Conservation (phyloP, 371 early-diverging fungal genomes). For the Rhizoclosmatium hyalinum region DNA sequence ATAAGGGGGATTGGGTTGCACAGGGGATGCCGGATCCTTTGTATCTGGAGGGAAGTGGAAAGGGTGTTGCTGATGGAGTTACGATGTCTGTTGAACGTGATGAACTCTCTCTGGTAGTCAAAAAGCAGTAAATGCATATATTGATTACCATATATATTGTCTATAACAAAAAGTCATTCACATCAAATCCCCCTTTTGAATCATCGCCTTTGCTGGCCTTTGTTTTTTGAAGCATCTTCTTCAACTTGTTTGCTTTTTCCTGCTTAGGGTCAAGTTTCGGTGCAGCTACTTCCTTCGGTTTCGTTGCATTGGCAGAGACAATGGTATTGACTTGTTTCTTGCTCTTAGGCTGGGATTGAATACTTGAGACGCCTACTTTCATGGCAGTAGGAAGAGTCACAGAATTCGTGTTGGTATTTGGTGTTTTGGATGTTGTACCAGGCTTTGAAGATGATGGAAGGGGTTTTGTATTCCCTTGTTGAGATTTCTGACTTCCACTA, state of each 20-base stretch:
- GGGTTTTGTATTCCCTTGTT: background rate
- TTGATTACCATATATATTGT: no score
- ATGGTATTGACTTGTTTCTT: no score
- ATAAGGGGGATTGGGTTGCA: conserved; percentile 25
- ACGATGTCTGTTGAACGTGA: background rate
- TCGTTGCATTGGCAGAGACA: no score
- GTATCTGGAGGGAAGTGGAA: background rate
- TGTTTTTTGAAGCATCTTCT: background rate
- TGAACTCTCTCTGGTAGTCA: background rate
- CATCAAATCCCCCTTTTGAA: background rate
- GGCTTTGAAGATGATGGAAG: background rate
- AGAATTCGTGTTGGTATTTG: background rate
- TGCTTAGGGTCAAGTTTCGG: background rate
- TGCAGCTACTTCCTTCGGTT: background rate
- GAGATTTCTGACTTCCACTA: background rate
- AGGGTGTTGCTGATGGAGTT: conserved; percentile 15
- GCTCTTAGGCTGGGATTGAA: no score
- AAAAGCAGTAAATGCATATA: no score
- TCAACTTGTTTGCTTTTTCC: background rate
- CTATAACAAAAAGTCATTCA: background rate
- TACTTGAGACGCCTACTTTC: background rate
- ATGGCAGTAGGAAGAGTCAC: background rate
- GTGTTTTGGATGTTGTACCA: background rate
- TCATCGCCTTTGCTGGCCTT: background rate
- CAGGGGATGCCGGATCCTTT: conserved; percentile 16